Evolutionary conservation across 345 rosid genomes (phyloP).

Genomic region (Mangifera indica): DNA sequence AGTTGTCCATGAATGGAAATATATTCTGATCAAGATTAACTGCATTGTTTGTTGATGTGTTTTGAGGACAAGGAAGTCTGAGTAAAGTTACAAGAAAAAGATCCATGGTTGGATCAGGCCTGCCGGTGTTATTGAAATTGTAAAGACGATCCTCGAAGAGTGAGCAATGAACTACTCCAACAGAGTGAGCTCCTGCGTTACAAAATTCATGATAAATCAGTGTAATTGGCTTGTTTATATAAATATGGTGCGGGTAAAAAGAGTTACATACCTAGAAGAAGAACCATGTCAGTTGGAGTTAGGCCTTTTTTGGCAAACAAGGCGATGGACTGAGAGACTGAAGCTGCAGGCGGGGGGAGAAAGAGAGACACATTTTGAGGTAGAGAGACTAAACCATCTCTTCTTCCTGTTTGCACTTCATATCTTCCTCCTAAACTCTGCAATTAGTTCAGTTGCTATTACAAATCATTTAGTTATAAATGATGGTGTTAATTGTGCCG

Average conservation of each 20-base stretch:
- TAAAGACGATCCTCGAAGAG: conserved; percentile 39
- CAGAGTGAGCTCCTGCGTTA: conserved; percentile 48
- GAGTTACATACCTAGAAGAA: conserved; percentile 50
- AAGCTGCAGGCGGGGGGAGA: conserved; percentile 29
- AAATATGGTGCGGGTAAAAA: background rate
- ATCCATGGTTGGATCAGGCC: conserved; percentile 43
- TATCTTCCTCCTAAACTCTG: conserved; percentile 42
- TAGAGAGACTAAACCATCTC: conserved; percentile 34
- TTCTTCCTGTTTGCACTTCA: conserved; percentile 48
- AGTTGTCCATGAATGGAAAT: conserved; percentile 25
- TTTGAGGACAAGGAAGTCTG: conserved; percentile 33
- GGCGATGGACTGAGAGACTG: conserved; percentile 13
- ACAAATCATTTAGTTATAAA: background rate
- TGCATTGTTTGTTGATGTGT: conserved; percentile 17
- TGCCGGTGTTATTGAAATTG: conserved; percentile 33
- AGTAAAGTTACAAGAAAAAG: conserved; percentile 20
- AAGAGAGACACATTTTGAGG: conserved; percentile 28
- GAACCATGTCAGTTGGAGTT: conserved; percentile 44
- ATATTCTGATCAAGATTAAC: conserved; percentile 34
- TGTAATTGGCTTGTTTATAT: too few species aligned
- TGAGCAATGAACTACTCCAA: conserved; percentile 50
- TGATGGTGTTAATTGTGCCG: background rate
- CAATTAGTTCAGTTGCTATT: background rate
- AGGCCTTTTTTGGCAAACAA: conserved; percentile 41
- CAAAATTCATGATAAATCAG: too few species aligned